Evolutionary conservation across 352 stramenopile genomes (phyloP).

Genomic region (Phytophthora crassamura): DNA sequence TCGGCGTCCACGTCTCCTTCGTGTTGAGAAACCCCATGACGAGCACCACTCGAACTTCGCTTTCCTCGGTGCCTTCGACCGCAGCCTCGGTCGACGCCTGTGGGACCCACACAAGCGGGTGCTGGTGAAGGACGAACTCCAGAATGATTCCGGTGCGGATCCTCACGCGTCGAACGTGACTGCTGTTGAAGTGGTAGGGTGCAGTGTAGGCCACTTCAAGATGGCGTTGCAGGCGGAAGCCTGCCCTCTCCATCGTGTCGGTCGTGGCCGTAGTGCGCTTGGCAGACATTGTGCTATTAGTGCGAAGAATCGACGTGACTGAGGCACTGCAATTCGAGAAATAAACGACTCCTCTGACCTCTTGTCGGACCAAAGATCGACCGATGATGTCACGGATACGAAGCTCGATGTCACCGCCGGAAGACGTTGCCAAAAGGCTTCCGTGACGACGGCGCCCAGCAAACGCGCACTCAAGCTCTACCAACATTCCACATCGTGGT

Average conservation of each 20-base stretch:
- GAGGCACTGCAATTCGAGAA: constrained; percentile 7
- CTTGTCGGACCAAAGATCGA: not conserved
- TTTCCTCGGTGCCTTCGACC: not conserved
- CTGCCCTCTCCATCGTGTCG: constrained; percentile 8
- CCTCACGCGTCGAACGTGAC: constrained; percentile 32
- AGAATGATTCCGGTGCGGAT: constrained; percentile 46
- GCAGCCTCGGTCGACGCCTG: not conserved
- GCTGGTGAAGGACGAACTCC: constrained; percentile 46
- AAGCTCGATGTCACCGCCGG: constrained; percentile 24
- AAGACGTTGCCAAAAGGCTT: not conserved
- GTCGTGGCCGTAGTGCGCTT: constrained; percentile 26
- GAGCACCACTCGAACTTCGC: constrained; percentile 40
- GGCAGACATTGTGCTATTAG: constrained; percentile 12
- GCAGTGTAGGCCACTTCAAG: constrained; percentile 42
- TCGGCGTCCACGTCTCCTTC: constrained; percentile 51
- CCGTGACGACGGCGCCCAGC: constrained; percentile 12
- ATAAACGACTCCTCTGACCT: constrained; percentile 6
- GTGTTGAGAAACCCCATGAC: constrained; percentile 54
- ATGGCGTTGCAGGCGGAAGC: constrained; percentile 41
- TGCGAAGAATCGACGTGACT: not conserved
- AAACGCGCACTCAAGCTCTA: not conserved
- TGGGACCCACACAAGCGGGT: constrained; percentile 21
- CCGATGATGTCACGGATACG: constrained; percentile 33
- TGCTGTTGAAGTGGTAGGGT: constrained; percentile 39
- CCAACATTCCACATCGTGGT: constrained; percentile 7